Evolutionary conservation across 2,329 filamentous ascomycete genomes (phyloP).

Genomic region (Rugonectria rugulosa): DNA sequence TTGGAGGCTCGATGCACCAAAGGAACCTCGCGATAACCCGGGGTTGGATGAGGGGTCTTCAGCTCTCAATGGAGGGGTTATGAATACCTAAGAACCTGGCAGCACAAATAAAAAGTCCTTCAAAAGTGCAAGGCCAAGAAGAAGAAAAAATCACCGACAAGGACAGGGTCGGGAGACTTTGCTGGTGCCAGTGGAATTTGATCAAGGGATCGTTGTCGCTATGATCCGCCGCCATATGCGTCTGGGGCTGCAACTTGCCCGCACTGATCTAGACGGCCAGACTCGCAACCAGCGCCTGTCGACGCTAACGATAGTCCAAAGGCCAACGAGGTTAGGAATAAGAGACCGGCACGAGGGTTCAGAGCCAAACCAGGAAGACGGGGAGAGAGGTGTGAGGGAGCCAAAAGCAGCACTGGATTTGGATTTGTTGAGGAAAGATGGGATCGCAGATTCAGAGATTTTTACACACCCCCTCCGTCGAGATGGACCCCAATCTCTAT

Average conservation of each 20-base stretch:
- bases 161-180: constrained; percentile 17
- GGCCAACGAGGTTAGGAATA: background rate
- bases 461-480: constrained; percentile 27
- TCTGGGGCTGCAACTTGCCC: constrained; percentile 23
- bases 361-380: background rate
- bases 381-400: constrained; percentile 16
- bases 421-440: constrained; percentile 7
- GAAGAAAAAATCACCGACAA: background rate
- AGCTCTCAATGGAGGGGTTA: constrained; percentile 28
- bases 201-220: constrained; percentile 23
- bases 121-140: constrained; percentile 11
- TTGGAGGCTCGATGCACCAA: constrained; percentile 20
- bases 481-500: constrained; percentile 26
- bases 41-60: constrained; percentile 21
- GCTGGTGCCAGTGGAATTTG: constrained; percentile 20
- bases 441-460: constrained; percentile 17
- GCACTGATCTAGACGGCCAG: constrained; percentile 24
- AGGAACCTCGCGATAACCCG: constrained; percentile 25
- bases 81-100: constrained; percentile 13
- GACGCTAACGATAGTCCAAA: constrained; percentile 40
- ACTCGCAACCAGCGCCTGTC: constrained; percentile 42
- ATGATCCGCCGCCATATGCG: constrained; percentile 32
- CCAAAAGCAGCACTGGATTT: constrained; percentile 47
- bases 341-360: constrained; percentile 6
- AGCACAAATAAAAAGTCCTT: constrained; percentile 4